Evolutionary conservation across 2,329 filamentous ascomycete genomes (phyloP).

Genomic region (Cladophialophora yegresii): DNA sequence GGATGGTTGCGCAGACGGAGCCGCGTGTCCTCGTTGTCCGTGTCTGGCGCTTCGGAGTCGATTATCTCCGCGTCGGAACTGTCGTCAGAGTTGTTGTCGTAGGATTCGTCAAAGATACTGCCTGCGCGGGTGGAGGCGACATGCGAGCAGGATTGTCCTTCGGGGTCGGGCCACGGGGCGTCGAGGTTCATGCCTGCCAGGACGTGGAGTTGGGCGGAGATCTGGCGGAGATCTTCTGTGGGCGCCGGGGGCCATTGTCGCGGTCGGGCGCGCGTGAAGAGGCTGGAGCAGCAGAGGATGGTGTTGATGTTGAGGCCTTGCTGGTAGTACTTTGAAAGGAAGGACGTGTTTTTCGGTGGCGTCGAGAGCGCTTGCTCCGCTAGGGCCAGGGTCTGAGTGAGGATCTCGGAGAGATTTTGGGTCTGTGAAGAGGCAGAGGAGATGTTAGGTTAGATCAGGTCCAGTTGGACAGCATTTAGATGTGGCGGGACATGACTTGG

Average conservation of each 20-base stretch:
- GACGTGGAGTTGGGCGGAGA: slow-evolving; percentile 70
- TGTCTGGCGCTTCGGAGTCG: not conserved
- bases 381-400: slow-evolving; percentile 41
- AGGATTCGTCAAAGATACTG: not conserved
- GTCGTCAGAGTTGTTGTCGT: slow-evolving; percentile 4
- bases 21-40: not conserved
- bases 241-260: slow-evolving; percentile 44
- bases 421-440: slow-evolving; percentile 17
- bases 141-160: slow-evolving; percentile 15
- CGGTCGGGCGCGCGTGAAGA: slow-evolving; percentile 61
- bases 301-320: slow-evolving; percentile 54
- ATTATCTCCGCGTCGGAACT: not conserved
- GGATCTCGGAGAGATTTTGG: slow-evolving; percentile 36
- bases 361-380: slow-evolving; percentile 49
- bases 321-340: slow-evolving; percentile 47
- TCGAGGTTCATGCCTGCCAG: slow-evolving; percentile 65
- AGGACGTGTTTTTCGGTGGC: slow-evolving; percentile 49
- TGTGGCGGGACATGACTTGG: slow-evolving; percentile 24
- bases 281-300: slow-evolving; percentile 65
- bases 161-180: slow-evolving; percentile 24
- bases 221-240: slow-evolving; percentile 56
- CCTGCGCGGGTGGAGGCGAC: not conserved
- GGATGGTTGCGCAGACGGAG: slow-evolving; percentile 1
- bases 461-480: slow-evolving; percentile 7
- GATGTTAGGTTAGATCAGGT: not conserved